Percentiles rank a stretch among this genome's conserved stretches.
Evolutionary conservation across 805 yeast species (phyloP).

Genomic region (Suhomyces sp.): DNA sequence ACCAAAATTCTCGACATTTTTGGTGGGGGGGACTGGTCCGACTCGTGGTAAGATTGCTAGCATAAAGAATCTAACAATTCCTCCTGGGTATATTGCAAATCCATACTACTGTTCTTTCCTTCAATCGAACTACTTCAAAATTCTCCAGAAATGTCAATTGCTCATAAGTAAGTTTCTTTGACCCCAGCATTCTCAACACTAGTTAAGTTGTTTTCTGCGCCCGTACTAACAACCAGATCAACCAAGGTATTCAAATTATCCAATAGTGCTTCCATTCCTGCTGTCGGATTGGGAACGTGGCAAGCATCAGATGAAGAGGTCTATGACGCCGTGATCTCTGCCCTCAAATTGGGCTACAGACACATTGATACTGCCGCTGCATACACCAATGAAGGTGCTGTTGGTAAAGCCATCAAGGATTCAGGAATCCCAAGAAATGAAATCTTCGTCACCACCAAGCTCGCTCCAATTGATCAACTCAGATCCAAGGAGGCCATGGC

Average conservation of each 20-base stretch:
- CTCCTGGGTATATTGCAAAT: too few relatives aligned
- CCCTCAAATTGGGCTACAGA: constrained; percentile 64
- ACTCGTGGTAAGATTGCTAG: too few relatives aligned
- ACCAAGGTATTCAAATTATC: constrained; percentile 6
- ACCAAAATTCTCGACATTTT: too few relatives aligned
- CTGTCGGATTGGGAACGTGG: constrained; percentile 21
- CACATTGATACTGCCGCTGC: constrained; percentile 77
- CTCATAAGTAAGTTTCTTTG: too few relatives aligned
- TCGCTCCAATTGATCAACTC: constrained; percentile 56
- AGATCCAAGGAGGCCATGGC: constrained; percentile 53
- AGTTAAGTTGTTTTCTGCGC: too few relatives aligned
- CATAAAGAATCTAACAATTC: too few relatives aligned
- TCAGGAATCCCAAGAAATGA: constrained; percentile 65
- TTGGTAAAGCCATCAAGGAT: constrained; percentile 54
- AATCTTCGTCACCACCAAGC: constrained; percentile 67
- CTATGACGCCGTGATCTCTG: constrained; percentile 30
- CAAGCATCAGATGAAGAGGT: constrained; percentile 12
- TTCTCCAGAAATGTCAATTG: too few relatives aligned
- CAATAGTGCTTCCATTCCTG: constrained; percentile 15
- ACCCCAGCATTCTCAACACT: too few relatives aligned
- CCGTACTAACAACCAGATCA: too few relatives aligned
- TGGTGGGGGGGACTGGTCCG: too few relatives aligned
- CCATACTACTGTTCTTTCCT: too few relatives aligned
- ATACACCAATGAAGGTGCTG: constrained; percentile 63
- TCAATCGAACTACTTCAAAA: too few relatives aligned